phyloP scores from a whole-genome alignment of 108 stramenopile species.

The Stephanodiscus minutulus region DNA sequence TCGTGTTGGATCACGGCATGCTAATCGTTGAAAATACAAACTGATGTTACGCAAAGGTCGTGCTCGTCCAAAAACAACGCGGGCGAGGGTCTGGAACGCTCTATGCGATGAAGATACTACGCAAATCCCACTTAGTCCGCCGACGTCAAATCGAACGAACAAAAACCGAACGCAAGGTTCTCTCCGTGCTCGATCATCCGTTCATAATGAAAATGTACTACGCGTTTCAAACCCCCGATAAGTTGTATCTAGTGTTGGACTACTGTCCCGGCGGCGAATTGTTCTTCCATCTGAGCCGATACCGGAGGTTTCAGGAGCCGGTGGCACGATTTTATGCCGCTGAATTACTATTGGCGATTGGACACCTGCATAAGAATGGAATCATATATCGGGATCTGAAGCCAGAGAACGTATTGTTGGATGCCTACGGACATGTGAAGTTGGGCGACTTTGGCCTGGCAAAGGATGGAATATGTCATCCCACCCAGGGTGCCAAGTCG shows the following conservation, averaged over 20 bases:
- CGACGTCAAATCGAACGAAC: slow-evolving; percentile 96
- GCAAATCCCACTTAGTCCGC: slow-evolving; percentile 91
- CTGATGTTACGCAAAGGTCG: slow-evolving; percentile 55
- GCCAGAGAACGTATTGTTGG: slow-evolving; percentile 90
- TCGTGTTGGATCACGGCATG: background rate
- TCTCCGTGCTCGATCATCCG: slow-evolving; percentile 85
- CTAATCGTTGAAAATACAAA: background rate
- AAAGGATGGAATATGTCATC: slow-evolving; percentile 81
- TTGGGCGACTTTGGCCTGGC: slow-evolving; percentile 92
- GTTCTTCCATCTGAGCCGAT: slow-evolving; percentile 94
- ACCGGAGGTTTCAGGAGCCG: slow-evolving; percentile 91
- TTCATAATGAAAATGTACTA: slow-evolving; percentile 92
- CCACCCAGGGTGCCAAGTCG: slow-evolving; percentile 86
- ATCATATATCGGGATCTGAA: slow-evolving; percentile 92
- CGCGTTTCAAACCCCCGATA: slow-evolving; percentile 89
- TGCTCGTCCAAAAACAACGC: slow-evolving; percentile 82
- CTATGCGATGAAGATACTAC: slow-evolving; percentile 98
- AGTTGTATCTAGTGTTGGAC: slow-evolving; percentile 93
- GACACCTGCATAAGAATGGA: slow-evolving; percentile 83
- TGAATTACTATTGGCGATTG: slow-evolving; percentile 89
- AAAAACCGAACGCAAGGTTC: slow-evolving; percentile 94
- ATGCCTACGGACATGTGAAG: slow-evolving; percentile 91
- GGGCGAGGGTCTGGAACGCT: slow-evolving; percentile 76
- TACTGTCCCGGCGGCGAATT: slow-evolving; percentile 98
- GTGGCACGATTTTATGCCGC: slow-evolving; percentile 94